Evolutionary conservation across 2,329 filamentous ascomycete genomes (phyloP), one percentile per base, ranked within the genome.

Genomic region (Xenoacremonium recifei): DNA sequence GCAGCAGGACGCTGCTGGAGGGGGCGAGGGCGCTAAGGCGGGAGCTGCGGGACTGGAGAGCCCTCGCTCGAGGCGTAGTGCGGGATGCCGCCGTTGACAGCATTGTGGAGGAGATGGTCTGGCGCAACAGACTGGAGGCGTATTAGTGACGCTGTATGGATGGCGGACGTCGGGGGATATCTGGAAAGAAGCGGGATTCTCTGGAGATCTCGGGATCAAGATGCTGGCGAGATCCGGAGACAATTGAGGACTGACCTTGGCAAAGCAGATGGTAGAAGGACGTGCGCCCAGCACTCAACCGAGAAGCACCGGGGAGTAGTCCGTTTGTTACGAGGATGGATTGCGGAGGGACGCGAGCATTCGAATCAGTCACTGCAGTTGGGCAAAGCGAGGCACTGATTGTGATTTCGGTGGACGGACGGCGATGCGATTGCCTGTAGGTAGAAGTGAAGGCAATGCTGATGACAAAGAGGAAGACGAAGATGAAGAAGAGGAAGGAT

Each of bases 51-150:
- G 47, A 48, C 31, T 55, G 55, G 35, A 61, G 42, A 21, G 55
- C 44, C 43, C 51, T 57, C 42, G 56, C 61, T 20, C 58, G 52
- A 34, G 61, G 55, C 51, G 61, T 56, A 21, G 53, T 44, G 25
- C 55, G 58, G 23, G 57, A 53, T 15, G 58, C 44, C 9, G 54
- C 45, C 9, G 54, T 44, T 37, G 62, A 50, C 55, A 63, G 48
- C 49, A 57, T 58, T 45, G 37, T 16, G 20, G 15, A 40, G 39
- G 11, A 40, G 32, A 36, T 12, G 16, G 18, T 21, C 35, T 29
- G 23, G 23, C n/a, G n/a, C n/a, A n/a, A n/a, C n/a, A n/a, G n/a
- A n/a, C n/a, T n/a, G n/a, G n/a, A n/a, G n/a, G n/a, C n/a, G n/a
- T 27, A 13, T 27, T 27, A 27, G 23, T 27, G 23, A 27, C 7